phyloP scores from a whole-genome alignment of 768 basidiomycete genomes.

The Tricholoma flavovirens region DNA sequence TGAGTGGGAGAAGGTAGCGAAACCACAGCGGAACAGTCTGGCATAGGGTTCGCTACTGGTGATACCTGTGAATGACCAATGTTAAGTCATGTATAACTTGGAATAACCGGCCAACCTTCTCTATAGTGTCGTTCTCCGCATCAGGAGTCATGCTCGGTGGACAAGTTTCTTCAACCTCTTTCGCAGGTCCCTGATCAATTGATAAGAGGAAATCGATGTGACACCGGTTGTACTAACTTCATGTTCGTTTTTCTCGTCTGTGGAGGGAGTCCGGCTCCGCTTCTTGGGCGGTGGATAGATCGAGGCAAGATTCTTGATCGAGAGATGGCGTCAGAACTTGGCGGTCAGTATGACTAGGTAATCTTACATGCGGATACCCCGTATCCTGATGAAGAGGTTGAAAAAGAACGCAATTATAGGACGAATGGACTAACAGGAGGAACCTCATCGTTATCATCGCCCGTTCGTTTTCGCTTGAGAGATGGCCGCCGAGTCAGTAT shows the following conservation, averaged over 20 bases:
- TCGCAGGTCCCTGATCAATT: background rate
- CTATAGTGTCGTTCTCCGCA: background rate
- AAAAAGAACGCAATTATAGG: constrained; percentile 4
- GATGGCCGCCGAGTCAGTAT: constrained; percentile 5
- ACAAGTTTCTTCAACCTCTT: background rate
- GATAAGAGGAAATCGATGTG: background rate
- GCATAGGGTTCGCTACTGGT: background rate
- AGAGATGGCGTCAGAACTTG: constrained; percentile 1
- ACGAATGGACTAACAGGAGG: constrained; percentile 10
- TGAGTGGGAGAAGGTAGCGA: constrained; percentile 3
- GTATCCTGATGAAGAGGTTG: constrained; percentile 22
- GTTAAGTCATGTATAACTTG: background rate
- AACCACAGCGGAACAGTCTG: background rate
- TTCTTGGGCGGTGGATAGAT: constrained; percentile 41
- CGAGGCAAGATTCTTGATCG: constrained; percentile 38
- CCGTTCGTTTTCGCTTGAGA: constrained; percentile 26
- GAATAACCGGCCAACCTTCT: background rate
- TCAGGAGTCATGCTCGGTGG: background rate
- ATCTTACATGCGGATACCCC: constrained; percentile 41
- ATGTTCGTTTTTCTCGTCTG: constrained; percentile 21
- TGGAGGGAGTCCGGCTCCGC: constrained; percentile 39
- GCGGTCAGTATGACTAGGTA: background rate
- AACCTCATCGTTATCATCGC: constrained; percentile 19
- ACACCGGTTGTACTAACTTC: constrained; percentile 12
- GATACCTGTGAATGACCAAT: background rate